These are phyloP conservation scores for Penicillium roqueforti DNA, from an alignment of 495 filamentous ascomycete species.

Conservation along the genomic window DNA sequence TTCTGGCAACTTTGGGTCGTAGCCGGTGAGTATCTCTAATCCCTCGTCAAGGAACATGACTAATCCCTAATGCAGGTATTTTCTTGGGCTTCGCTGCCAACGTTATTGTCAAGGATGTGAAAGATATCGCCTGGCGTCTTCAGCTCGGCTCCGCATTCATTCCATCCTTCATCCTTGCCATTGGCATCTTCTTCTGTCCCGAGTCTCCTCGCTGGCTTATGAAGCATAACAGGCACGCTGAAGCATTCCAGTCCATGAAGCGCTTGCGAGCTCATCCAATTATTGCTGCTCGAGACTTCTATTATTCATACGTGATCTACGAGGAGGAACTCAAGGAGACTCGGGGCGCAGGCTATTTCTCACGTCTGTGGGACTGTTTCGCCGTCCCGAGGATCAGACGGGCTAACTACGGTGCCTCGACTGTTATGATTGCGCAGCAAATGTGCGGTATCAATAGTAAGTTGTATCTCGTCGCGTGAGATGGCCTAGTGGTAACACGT, in stretches of 20 bases:
- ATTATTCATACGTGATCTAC: slow-evolving; percentile 53
- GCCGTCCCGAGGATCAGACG: slow-evolving; percentile 59
- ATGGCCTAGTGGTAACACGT: slow-evolving; percentile 7
- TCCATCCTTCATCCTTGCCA: slow-evolving; percentile 57
- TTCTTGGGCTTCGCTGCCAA: slow-evolving; percentile 61
- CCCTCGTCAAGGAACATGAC: slow-evolving; percentile 6
- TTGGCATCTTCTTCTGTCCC: slow-evolving; percentile 59
- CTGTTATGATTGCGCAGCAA: slow-evolving; percentile 60
- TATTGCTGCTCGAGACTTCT: slow-evolving; percentile 33
- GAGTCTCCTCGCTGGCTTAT: slow-evolving; percentile 68
- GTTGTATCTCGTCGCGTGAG: slow-evolving; percentile 13
- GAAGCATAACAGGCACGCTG: slow-evolving; percentile 48
- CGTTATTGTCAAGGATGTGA: slow-evolving; percentile 53
- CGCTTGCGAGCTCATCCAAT: slow-evolving; percentile 51
- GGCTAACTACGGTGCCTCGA: slow-evolving; percentile 57
- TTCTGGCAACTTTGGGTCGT: slow-evolving; percentile 55
- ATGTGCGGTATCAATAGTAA: slow-evolving; percentile 46
- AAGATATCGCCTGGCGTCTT: slow-evolving; percentile 57
- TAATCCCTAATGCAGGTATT: slow-evolving; percentile 47
- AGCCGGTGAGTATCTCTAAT: slow-evolving; percentile 9
- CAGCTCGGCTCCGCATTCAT: slow-evolving; percentile 65
- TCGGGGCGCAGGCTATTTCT: slow-evolving; percentile 46
- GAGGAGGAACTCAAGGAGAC: slow-evolving; percentile 44
- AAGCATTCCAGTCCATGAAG: slow-evolving; percentile 53
- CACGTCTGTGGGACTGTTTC: slow-evolving; percentile 57